A percentile compares a stretch with the other conserved stretches of the same genome.
Evolutionary conservation across 2,329 filamentous ascomycete species (phyloP).

Genomic region (Lojkania enalia): DNA sequence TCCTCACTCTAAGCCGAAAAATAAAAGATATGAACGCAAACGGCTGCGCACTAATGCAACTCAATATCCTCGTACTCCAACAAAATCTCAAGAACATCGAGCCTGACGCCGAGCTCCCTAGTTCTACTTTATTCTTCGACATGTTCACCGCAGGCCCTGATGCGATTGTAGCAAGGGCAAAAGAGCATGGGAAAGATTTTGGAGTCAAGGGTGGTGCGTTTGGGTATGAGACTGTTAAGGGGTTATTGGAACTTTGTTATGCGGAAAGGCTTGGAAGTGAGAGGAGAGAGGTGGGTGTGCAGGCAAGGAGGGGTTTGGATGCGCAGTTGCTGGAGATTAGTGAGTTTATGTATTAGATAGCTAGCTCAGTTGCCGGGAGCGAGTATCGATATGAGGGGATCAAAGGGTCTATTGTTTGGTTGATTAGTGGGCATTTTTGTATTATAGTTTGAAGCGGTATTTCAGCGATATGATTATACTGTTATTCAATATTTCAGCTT

Average conservation of each 20-base stretch:
- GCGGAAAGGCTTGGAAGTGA: constrained; percentile 61
- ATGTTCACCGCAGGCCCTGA: constrained; percentile 69
- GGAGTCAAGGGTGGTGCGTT: constrained; percentile 37
- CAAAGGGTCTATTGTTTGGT: no score
- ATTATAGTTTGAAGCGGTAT: no score
- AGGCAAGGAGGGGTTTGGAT: constrained; percentile 69
- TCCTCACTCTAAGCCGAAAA: constrained; percentile 66
- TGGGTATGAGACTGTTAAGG: constrained; percentile 45
- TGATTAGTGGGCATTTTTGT: no score
- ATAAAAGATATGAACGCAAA: constrained; percentile 82
- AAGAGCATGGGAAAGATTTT: constrained; percentile 44
- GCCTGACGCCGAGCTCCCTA: constrained; percentile 64
- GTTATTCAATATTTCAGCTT: no score
- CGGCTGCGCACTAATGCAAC: constrained; percentile 83
- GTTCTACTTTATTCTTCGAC: constrained; percentile 69
- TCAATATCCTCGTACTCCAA: constrained; percentile 93
- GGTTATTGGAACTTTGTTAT: constrained; percentile 47
- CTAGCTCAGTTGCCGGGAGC: no score
- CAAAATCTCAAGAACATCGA: constrained; percentile 97
- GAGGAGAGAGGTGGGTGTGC: constrained; percentile 65
- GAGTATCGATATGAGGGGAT: no score
- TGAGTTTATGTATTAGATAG: constrained; percentile 68
- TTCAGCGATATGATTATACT: no score
- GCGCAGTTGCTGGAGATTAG: constrained; percentile 71
- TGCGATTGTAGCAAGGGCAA: constrained; percentile 65